These are phyloP conservation scores for Eragrostis nindensis DNA, from an alignment of 176 grass and related monocot species.

Conservation along the genomic window DNA sequence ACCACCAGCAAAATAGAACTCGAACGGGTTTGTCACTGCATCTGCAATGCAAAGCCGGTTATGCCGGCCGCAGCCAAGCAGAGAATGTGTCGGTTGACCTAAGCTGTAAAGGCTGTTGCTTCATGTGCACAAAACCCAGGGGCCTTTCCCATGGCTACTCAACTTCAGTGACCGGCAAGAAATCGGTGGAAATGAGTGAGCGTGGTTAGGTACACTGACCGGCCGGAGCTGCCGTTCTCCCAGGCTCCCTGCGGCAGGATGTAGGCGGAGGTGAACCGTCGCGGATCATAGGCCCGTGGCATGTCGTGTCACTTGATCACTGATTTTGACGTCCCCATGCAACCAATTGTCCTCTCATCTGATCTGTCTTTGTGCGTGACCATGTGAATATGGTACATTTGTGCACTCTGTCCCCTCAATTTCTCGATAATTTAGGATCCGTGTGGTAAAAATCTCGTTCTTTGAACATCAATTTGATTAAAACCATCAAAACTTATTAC, in stretches of 20 bases:
- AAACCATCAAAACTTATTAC: too few relatives aligned
- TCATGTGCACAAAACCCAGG: slow-evolving; percentile 39
- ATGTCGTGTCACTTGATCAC: slow-evolving; percentile 24
- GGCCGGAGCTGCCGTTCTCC: background rate
- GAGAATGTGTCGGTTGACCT: slow-evolving; percentile 5
- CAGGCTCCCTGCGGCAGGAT: background rate
- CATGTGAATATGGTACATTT: background rate
- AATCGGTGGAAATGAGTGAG: slow-evolving; percentile 23
- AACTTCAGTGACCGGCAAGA: slow-evolving; percentile 37
- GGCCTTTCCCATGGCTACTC: slow-evolving; percentile 43
- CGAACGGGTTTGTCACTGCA: background rate
- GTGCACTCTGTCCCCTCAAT: background rate
- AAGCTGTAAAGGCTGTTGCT: slow-evolving; percentile 24
- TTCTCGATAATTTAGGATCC: background rate
- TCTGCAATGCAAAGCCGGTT: background rate
- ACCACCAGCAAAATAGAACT: background rate
- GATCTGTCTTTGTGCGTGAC: background rate
- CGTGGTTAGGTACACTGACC: slow-evolving; percentile 43
- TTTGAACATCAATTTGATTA: too few relatives aligned
- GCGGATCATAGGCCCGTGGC: background rate
- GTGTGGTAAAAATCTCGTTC: background rate
- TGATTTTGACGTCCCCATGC: background rate
- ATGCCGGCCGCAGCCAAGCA: background rate
- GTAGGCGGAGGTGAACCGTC: slow-evolving; percentile 27
- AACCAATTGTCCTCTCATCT: background rate